These are phyloP conservation scores for Omphalotus guepiniiformis DNA, from an alignment of 768 basidiomycete genomes.

Conservation along the genomic window DNA sequence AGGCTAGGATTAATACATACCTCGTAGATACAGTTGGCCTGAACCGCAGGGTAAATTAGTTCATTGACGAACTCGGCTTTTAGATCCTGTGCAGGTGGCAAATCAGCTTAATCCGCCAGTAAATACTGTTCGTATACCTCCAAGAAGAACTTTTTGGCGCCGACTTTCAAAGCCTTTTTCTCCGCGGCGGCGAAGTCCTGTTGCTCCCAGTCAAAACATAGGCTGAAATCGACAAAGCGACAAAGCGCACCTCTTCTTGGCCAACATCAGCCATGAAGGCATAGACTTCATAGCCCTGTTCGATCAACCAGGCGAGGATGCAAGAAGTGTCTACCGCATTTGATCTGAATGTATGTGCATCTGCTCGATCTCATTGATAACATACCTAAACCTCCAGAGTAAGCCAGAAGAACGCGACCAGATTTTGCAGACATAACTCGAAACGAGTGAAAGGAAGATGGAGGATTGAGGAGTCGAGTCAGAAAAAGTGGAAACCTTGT, in stretches of 20 bases:
- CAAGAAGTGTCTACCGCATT: too few species aligned
- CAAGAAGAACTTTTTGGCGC: conserved; percentile 95
- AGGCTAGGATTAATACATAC: conserved; percentile 32
- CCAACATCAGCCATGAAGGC: conserved; percentile 98
- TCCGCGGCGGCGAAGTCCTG: conserved; percentile 94
- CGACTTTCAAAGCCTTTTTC: conserved; percentile 83
- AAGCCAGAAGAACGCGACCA: conserved; percentile 93
- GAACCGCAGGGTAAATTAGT: conserved; percentile 96
- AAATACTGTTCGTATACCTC: conserved; percentile 42
- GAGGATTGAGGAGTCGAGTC: not conserved
- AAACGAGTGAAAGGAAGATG: not conserved
- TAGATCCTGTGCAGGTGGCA: conserved; percentile 59
- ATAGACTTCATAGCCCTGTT: conserved; percentile 94
- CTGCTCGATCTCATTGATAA: conserved; percentile 10
- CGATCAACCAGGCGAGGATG: conserved; percentile 98
- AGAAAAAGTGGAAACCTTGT: too few species aligned
- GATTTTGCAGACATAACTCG: conserved; percentile 50
- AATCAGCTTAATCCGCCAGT: not conserved
- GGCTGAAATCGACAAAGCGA: not conserved
- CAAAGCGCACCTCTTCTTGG: conserved; percentile 68
- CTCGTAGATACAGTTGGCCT: conserved; percentile 99
- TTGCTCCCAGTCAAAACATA: not conserved
- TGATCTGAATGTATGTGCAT: conserved; percentile 49
- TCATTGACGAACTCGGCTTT: conserved; percentile 94
- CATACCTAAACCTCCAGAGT: conserved; percentile 96